Evolutionary conservation across 1,284 basidiomycete genomes (phyloP), one percentile per base, ranked within the genome.

Genomic region (Puccinia triticina): DNA sequence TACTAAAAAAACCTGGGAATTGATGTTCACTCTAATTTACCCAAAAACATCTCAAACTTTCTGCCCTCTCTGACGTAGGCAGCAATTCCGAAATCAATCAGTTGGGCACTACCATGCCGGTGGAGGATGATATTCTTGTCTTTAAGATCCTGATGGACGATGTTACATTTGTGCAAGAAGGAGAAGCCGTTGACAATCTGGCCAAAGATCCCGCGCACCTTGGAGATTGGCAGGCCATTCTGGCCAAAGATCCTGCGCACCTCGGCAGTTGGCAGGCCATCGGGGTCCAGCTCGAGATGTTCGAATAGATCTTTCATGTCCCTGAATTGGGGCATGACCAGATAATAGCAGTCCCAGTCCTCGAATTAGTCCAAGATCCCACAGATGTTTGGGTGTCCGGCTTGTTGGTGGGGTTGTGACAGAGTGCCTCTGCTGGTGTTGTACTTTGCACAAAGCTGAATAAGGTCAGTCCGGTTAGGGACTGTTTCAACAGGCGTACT

Each of bases 341-440:
- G n/a, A n/a, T n/a, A n/a, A n/a, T n/a, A n/a, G n/a, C n/a, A n/a
- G n/a, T n/a, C n/a, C n/a, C n/a, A n/a, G n/a, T 98, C 97, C 87
- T 99, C 96, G 87, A 98, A 99, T 87, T 98, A 99, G 87, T 99
- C 97, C 82, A 96, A 89, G 82, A 99, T 90, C 72, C 93, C 93
- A 87, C 95, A 96, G 81, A 99, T 93, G 85, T 94, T 94, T 0
- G 95, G 94, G 86, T 96, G 94, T 1, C 93, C 93, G 85, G 92
- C 85, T 43, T 34, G 73, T 74, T 64, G 83, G 67, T 61, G 77
- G 61, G 29, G 61, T 67, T 57, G 61, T 74, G 37, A 26, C 84
- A 32, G 91, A 82, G 93, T 90, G 29, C n/a, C 90, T 18, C 26
- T 21, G 37, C 1, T 7, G 87, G 83, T 90, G 90, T 53, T 91